Conservation (phyloP, 257 asterid species). For the Solanum pimpinellifolium region DNA sequence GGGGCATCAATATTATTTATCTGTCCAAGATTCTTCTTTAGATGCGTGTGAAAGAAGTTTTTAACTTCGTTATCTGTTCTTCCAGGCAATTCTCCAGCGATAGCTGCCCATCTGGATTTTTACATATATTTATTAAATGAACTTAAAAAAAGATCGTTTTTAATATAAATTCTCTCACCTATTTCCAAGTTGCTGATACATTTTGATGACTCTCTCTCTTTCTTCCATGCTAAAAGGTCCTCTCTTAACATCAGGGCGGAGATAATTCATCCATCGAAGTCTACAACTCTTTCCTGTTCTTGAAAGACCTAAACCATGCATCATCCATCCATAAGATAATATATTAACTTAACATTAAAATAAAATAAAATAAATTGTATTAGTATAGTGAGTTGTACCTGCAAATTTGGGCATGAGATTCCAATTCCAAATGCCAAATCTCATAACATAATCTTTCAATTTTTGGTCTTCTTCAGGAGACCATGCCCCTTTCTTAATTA, state of each 20-base stretch:
- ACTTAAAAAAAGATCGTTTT: neutral
- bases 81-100: neutral
- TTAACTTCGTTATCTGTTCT: conserved; percentile 1
- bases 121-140: too few species aligned
- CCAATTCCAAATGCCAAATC: conserved; percentile 26
- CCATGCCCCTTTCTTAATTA: conserved; percentile 12
- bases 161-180: neutral
- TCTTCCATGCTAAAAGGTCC: neutral
- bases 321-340: too few species aligned
- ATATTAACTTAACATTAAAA: neutral
- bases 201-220: neutral
- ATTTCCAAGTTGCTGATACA: neutral
- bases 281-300: conserved; percentile 5
- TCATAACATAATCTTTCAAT: conserved; percentile 2
- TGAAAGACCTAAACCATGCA: neutral
- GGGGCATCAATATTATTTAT: neutral
- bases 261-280: conserved; percentile 7
- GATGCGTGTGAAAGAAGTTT: neutral
- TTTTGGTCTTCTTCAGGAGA: conserved; percentile 12
- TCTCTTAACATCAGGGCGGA: neutral
- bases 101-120: neutral
- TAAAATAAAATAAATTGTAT: neutral
- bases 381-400: neutral
- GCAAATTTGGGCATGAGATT: conserved; percentile 15
- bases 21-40: neutral